Evolutionary conservation across 2,329 filamentous ascomycete species (phyloP).

Genomic region (Verruconis gallopava): DNA sequence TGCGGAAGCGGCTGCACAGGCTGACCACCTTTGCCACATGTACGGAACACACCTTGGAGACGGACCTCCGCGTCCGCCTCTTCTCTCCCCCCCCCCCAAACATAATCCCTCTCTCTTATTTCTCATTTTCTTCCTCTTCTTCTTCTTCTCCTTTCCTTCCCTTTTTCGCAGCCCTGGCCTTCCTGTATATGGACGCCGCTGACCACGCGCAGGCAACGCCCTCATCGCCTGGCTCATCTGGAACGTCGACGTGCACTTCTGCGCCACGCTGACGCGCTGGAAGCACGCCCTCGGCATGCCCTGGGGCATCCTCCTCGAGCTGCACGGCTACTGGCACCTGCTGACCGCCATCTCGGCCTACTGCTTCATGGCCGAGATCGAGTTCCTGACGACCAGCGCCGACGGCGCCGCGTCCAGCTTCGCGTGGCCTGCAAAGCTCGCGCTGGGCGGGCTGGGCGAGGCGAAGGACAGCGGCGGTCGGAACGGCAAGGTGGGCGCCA

Average conservation of each 20-base stretch:
- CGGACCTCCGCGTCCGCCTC: too few relatives aligned
- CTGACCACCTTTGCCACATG: not conserved
- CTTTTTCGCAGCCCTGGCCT: too few relatives aligned
- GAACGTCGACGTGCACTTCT: conserved; percentile 44
- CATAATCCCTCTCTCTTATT: too few relatives aligned
- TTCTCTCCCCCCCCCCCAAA: too few relatives aligned
- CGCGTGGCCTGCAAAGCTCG: conserved; percentile 20
- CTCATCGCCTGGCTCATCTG: conserved; percentile 27
- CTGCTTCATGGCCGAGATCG: conserved; percentile 24
- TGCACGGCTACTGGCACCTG: conserved; percentile 54
- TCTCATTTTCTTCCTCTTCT: too few relatives aligned
- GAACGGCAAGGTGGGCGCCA: too few relatives aligned
- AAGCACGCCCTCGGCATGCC: conserved; percentile 39
- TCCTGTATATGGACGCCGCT: not conserved
- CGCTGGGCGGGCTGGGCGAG: not conserved
- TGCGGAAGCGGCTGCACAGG: conserved; percentile 9
- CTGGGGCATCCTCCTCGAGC: conserved; percentile 42
- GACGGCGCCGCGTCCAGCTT: conserved; percentile 19
- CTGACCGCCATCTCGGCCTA: conserved; percentile 44
- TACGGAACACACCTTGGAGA: not conserved
- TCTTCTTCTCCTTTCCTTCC: too few relatives aligned
- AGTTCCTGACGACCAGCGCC: conserved; percentile 21
- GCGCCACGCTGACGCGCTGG: conserved; percentile 33
- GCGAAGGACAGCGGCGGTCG: too few relatives aligned
- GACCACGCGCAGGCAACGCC: not conserved